Conservation (phyloP, 2,329 filamentous ascomycete species). For the Penicillium sp. region DNA sequence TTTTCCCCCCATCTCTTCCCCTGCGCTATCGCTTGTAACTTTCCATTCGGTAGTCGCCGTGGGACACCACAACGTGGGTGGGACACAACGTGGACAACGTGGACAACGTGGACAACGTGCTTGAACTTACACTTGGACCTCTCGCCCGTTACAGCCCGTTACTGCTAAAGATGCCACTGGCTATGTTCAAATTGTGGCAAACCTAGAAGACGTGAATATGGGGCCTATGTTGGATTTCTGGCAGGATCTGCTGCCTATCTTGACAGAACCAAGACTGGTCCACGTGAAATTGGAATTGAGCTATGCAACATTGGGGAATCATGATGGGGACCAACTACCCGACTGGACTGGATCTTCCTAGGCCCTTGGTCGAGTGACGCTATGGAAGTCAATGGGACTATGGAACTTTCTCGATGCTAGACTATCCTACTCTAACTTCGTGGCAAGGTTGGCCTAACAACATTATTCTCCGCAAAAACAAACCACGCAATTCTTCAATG, state of each 20-base stretch:
- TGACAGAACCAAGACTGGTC: not conserved
- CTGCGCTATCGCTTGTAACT: conserved; percentile 1
- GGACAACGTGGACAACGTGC: conserved; percentile 20
- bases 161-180: not conserved
- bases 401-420: conserved; percentile 26
- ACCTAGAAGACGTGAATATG: conserved; percentile 19
- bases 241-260: conserved; percentile 30
- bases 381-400: conserved; percentile 15
- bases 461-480: not conserved
- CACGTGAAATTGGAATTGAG: not conserved
- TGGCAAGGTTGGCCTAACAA: not conserved
- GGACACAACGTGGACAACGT: conserved; percentile 19
- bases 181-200: conserved; percentile 16
- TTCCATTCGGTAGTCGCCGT: conserved; percentile 7
- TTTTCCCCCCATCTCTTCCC: not conserved
- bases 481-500: not conserved
- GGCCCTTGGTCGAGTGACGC: conserved; percentile 10
- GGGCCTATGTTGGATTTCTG: conserved; percentile 10
- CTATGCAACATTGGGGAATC: conserved; percentile 6
- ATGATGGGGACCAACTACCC: not conserved
- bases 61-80: not conserved
- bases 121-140: conserved; percentile 25
- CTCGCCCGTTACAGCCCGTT: not conserved
- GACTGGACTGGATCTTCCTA: not conserved
- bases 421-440: not conserved